Evolutionary conservation across 805 yeast species (phyloP), one percentile per base, ranked within the genome.

Genomic region (Saturnispora silvae): DNA sequence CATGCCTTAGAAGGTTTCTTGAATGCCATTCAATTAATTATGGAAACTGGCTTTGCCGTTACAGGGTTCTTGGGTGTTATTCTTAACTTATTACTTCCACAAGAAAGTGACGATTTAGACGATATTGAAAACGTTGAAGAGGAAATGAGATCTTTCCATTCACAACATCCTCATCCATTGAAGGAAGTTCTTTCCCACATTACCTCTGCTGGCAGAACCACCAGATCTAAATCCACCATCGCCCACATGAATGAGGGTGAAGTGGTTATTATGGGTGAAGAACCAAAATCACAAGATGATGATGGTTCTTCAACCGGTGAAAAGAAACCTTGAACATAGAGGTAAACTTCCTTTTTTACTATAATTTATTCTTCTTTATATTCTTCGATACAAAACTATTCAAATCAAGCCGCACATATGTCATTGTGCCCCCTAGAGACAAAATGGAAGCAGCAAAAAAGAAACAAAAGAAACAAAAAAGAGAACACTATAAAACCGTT

Each of bases 41-140:
- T 71, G 72, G 75, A 71, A 51, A 69, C 75, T 22, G 74, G 75
- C 16, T 72, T 69, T 43, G 76, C 77, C 16, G 60, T 71, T 33
- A 60, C 76, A 19, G 77, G 77, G 13, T 64, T 72, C 47, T 23
- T 71, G 34, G 77, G 75, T 31, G 67, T 71, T 23, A 57, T 70
- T 23, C 54, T 72, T 28, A 71, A 71, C 53, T 52, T 70, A 38
- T 14, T 67, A n/a, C 47, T 71, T 32, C 75, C 75, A 8, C 75
- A 69, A 49, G 67, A 68, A 27, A 45, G 48, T 19, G 77, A 71
- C 49, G 73, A 66, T 19, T 45, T 56, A 23, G 75, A 69, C 50
- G 67, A 57, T 35, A 63, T 62, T 34, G 55, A 51, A 28, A 45
- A 47, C 25, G 41, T 55, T 17, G 65, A 67, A 41, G 74, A 69